Evolutionary conservation across 2,329 filamentous ascomycete species (phyloP).

Genomic region (Exophiala sp.): DNA sequence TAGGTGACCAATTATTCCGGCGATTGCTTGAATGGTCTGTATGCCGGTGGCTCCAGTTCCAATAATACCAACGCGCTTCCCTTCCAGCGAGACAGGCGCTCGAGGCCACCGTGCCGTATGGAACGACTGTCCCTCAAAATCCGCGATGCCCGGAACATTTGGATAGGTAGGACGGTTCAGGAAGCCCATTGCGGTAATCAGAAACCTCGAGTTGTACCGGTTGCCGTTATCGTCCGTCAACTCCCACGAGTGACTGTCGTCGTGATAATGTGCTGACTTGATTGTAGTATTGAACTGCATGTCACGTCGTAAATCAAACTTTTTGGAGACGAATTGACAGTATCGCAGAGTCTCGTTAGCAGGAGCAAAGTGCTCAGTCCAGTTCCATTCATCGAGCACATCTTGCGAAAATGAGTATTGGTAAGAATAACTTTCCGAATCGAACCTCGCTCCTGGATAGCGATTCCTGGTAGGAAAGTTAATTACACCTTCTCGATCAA

Average conservation of each 20-base stretch:
- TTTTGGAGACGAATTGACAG: conserved; percentile 45
- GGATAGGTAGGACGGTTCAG: conserved; percentile 59
- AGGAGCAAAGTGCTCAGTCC: conserved; percentile 9
- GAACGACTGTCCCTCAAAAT: conserved; percentile 53
- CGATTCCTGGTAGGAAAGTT: conserved; percentile 12
- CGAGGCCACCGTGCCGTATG: conserved; percentile 50
- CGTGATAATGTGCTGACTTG: conserved; percentile 39
- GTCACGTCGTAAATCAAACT: conserved; percentile 42
- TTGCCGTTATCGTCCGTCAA: conserved; percentile 41
- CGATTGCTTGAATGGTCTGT: conserved; percentile 61
- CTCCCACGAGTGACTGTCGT: conserved; percentile 38
- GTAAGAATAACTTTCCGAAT: conserved; percentile 34
- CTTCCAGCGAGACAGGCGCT: conserved; percentile 51
- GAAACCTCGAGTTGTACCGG: conserved; percentile 37
- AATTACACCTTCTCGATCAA: not conserved
- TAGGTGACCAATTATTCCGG: conserved; percentile 49
- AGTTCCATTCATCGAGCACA: conserved; percentile 24
- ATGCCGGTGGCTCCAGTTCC: conserved; percentile 64
- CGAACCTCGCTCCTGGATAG: conserved; percentile 34
- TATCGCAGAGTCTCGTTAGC: conserved; percentile 37
- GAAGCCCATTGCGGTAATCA: conserved; percentile 48
- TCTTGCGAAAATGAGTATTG: conserved; percentile 29
- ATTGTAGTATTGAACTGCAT: conserved; percentile 45
- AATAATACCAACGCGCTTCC: conserved; percentile 59
- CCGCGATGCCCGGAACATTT: conserved; percentile 55